Evolutionary conservation across 768 basidiomycete species (phyloP).

Genomic region (Suillus paluster): DNA sequence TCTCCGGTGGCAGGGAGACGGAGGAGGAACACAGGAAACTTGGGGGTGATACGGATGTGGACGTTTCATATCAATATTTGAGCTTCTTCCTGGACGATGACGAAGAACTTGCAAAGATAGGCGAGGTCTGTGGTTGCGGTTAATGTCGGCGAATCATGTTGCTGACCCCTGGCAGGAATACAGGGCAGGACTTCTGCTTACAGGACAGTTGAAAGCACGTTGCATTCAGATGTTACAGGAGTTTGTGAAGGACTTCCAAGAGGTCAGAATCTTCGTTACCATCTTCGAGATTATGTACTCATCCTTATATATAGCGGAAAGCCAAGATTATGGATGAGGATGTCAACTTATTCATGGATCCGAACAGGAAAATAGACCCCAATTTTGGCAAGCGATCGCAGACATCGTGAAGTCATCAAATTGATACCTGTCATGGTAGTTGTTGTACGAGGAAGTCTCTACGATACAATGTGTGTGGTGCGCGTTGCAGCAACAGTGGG

Average conservation of each 20-base stretch:
- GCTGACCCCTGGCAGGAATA: slow-evolving; percentile 68
- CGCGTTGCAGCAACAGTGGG: neutral
- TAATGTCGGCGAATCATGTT: neutral
- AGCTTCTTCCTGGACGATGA: slow-evolving; percentile 97
- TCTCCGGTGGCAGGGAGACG: slow-evolving; percentile 95
- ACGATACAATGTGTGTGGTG: neutral
- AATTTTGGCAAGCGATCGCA: slow-evolving; percentile 44
- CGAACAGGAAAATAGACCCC: slow-evolving; percentile 73
- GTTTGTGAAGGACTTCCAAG: slow-evolving; percentile 88
- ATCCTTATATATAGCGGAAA: slow-evolving; percentile 58
- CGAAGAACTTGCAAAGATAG: slow-evolving; percentile 77
- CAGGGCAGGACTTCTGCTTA: slow-evolving; percentile 83
- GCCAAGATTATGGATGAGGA: slow-evolving; percentile 80
- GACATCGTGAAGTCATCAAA: neutral
- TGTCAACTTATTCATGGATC: slow-evolving; percentile 80
- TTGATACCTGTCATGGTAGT: neutral
- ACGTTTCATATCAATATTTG: slow-evolving; percentile 94
- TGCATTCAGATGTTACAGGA: slow-evolving; percentile 84
- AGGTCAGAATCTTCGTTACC: slow-evolving; percentile 43
- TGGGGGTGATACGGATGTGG: slow-evolving; percentile 94
- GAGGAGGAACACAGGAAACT: slow-evolving; percentile 89
- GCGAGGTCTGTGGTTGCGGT: slow-evolving; percentile 56
- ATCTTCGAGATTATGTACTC: slow-evolving; percentile 3
- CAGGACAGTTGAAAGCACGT: slow-evolving; percentile 87
- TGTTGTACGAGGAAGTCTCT: slow-evolving; percentile 1